phyloP scores from a whole-genome alignment of 2,329 filamentous ascomycete genomes.

The Xylariaceae sp. region DNA sequence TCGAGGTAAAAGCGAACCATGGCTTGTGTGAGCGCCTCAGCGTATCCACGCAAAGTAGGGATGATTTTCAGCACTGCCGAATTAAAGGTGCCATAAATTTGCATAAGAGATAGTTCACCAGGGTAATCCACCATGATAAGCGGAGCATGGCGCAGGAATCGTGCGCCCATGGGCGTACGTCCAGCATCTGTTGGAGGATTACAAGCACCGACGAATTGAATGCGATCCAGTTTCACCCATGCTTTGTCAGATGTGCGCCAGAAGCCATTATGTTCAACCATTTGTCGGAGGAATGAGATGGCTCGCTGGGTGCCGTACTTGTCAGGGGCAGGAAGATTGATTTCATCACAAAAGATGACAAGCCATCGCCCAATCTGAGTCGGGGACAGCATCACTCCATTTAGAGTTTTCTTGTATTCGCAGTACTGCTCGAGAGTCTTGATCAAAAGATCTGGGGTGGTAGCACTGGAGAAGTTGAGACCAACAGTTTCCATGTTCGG shows the following conservation, averaged over 20 bases:
- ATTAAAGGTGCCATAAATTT: slow-evolving; percentile 99
- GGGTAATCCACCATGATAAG: slow-evolving; percentile 99
- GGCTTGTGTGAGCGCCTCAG: slow-evolving; percentile 87
- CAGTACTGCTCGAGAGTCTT: slow-evolving; percentile 99
- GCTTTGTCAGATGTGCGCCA: slow-evolving; percentile 97
- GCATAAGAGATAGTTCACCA: slow-evolving; percentile 85
- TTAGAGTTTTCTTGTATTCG: slow-evolving; percentile 98
- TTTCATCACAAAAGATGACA: slow-evolving; percentile 98
- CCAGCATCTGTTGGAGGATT: slow-evolving; percentile 97
- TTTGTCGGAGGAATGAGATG: slow-evolving; percentile 93
- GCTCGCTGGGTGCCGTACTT: slow-evolving; percentile 96
- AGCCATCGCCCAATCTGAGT: slow-evolving; percentile 97
- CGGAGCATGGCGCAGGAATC: slow-evolving; percentile 95
- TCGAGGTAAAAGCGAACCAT: slow-evolving; percentile 98
- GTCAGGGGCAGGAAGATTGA: slow-evolving; percentile 96
- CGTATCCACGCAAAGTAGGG: slow-evolving; percentile 88
- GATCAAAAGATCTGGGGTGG: slow-evolving; percentile 93
- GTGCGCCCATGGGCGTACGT: slow-evolving; percentile 85
- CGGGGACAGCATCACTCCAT: slow-evolving; percentile 90
- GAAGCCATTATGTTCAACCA: slow-evolving; percentile 98
- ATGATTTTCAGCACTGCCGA: slow-evolving; percentile 94
- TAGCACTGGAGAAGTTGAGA: slow-evolving; percentile 98
- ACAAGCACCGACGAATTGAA: slow-evolving; percentile 98
- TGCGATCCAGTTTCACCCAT: slow-evolving; percentile 95
- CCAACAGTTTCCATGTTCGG: slow-evolving; percentile 99